Percentiles rank a stretch among this genome's conserved stretches.
phyloP scores from a whole-genome alignment of 768 basidiomycete species.

The Sporobolomyces phaffii region DNA sequence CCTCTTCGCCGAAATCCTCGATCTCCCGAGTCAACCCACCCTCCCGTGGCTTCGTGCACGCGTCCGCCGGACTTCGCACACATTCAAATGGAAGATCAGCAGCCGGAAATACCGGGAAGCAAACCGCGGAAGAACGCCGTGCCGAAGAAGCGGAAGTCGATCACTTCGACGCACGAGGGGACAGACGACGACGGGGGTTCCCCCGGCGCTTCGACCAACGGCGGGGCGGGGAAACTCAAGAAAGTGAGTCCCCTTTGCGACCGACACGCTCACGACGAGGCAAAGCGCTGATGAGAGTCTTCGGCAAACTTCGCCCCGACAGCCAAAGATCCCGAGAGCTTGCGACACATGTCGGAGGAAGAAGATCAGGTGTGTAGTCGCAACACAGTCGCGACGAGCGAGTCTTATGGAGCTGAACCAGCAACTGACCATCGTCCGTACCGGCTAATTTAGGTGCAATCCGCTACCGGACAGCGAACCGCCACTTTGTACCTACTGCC shows the following conservation, averaged over 20 bases:
- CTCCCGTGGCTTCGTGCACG: no score
- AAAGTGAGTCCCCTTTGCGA: background rate
- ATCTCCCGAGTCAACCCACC: background rate
- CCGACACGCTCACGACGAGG: no score
- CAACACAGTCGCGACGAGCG: background rate
- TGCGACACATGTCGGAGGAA: conserved; percentile 85
- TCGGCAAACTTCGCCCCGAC: conserved; percentile 4
- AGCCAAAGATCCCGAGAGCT: conserved; percentile 73
- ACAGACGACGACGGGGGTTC: background rate
- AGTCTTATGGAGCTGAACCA: conserved; percentile 25
- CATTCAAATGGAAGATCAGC: no score
- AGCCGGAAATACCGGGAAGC: no score
- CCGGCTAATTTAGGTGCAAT: conserved; percentile 60
- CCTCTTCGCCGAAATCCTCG: background rate
- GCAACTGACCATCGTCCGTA: conserved; percentile 5
- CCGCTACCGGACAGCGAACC: conserved; percentile 71
- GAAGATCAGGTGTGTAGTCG: conserved; percentile 64
- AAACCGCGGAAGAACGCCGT: background rate
- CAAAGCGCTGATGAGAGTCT: background rate
- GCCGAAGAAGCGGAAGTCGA: background rate
- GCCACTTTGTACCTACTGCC: conserved; percentile 85
- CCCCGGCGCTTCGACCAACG: background rate
- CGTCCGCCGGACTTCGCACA: no score
- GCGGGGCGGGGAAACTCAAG: background rate
- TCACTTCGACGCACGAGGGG: background rate